Evolutionary conservation across 352 stramenopile species (phyloP).

Genomic region (Globisporangium acanthophoron): DNA sequence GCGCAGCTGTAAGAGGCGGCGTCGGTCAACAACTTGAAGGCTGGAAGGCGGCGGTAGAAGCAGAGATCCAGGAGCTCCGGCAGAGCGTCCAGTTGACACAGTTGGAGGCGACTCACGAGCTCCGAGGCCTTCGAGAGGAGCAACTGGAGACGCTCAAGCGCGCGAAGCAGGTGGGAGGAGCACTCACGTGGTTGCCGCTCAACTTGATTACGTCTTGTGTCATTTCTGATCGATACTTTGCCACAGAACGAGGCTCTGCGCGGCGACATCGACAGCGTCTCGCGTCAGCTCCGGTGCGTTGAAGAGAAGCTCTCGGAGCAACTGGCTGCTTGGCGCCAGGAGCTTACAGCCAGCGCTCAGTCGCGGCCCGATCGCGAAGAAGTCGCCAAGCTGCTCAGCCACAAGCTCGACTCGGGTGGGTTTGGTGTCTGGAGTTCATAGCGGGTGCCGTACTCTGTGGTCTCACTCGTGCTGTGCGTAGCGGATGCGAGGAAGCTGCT

Average conservation of each 20-base stretch:
- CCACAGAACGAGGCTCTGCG: slow-evolving; percentile 13
- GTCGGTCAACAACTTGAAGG: background rate
- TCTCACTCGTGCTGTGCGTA: slow-evolving; percentile 4
- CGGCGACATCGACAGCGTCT: slow-evolving; percentile 6
- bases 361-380: slow-evolving; percentile 26
- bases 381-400: slow-evolving; percentile 25
- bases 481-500: slow-evolving; percentile 36
- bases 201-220: too few relatives aligned
- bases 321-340: slow-evolving; percentile 15
- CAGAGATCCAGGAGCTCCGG: background rate
- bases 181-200: too few relatives aligned
- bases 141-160: background rate
- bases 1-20: background rate
- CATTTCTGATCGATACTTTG: too few relatives aligned
- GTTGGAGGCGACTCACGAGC: background rate
- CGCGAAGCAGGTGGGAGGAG: background rate
- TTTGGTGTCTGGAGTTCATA: background rate
- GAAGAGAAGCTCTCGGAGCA: slow-evolving; percentile 20
- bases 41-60: background rate
- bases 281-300: slow-evolving; percentile 11
- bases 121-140: background rate
- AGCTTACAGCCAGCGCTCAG: slow-evolving; percentile 16
- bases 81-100: background rate
- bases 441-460: background rate
- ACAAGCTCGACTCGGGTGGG: slow-evolving; percentile 38